phyloP scores from a whole-genome alignment of 2,329 filamentous ascomycete genomes.

The Alternaria consortialis region DNA sequence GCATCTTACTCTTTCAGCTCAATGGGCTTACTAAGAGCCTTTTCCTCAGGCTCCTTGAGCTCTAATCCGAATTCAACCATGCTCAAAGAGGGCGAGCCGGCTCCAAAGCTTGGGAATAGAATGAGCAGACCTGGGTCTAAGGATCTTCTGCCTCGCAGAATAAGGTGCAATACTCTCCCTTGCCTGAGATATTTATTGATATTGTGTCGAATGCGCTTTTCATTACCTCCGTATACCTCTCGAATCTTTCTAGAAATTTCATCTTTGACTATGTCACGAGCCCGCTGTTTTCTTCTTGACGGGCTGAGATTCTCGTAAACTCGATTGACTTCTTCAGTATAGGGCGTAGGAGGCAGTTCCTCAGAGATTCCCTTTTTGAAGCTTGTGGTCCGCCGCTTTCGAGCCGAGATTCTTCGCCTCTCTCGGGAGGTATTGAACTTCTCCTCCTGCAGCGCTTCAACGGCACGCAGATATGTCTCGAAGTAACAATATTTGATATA shows the following conservation, averaged over 20 bases:
- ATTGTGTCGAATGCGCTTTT: constrained; percentile 1
- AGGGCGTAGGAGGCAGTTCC: constrained; percentile 2
- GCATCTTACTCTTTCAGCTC: constrained; percentile 17
- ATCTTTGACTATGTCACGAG: constrained; percentile 13
- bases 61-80: constrained; percentile 5
- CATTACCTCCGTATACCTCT: not conserved
- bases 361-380: constrained; percentile 9
- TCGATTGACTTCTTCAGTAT: constrained; percentile 1
- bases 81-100: constrained; percentile 5
- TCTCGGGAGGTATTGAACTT: constrained; percentile 7
- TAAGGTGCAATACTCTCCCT: constrained; percentile 13
- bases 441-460: constrained; percentile 8
- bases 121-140: constrained; percentile 9
- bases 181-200: constrained; percentile 14
- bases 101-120: constrained; percentile 12
- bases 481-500: constrained; percentile 22
- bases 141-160: not conserved
- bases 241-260: constrained; percentile 8
- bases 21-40: constrained; percentile 17
- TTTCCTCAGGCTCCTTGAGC: constrained; percentile 7
- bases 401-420: constrained; percentile 4
- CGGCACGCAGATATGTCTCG: constrained; percentile 13
- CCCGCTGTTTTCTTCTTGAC: not conserved
- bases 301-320: constrained; percentile 9
- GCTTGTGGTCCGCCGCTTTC: constrained; percentile 8